A percentile compares a stretch with the other conserved stretches of the same genome.
Conservation (phyloP, 2,329 filamentous ascomycete species). For the Fusarium pseudonygamai region DNA sequence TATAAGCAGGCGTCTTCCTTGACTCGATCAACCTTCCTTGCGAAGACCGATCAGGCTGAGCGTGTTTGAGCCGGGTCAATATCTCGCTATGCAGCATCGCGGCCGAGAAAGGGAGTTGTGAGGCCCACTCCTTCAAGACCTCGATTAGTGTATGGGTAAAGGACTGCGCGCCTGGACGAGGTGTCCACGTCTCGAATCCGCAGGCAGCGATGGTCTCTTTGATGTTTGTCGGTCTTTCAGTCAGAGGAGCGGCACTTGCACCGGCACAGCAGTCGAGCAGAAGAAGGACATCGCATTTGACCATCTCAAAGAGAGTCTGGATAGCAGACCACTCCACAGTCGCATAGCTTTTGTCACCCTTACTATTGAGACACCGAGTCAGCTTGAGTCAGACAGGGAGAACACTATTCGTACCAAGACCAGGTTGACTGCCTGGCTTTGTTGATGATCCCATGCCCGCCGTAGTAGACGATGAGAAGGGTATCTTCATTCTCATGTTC, state of each 20-base stretch:
- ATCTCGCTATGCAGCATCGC: slow-evolving; percentile 44
- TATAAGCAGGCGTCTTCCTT: slow-evolving; percentile 41
- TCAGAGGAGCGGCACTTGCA: slow-evolving; percentile 40
- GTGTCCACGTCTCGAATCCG: slow-evolving; percentile 42
- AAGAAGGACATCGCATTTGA: slow-evolving; percentile 40
- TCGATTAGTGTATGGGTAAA: slow-evolving; percentile 42
- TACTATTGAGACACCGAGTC: slow-evolving; percentile 29
- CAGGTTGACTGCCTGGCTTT: slow-evolving; percentile 41
- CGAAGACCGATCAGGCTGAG: slow-evolving; percentile 35
- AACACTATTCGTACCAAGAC: slow-evolving; percentile 32
- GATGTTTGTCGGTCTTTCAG: slow-evolving; percentile 40
- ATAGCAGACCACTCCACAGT: slow-evolving; percentile 44
- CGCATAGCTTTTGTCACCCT: slow-evolving; percentile 36
- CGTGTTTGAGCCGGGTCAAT: slow-evolving; percentile 40
- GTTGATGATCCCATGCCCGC: slow-evolving; percentile 40
- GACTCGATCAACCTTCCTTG: slow-evolving; percentile 38
- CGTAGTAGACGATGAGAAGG: slow-evolving; percentile 42
- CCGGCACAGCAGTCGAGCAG: slow-evolving; percentile 42
- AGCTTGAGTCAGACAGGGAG: not conserved
- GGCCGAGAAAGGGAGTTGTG: slow-evolving; percentile 40
- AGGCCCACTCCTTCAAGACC: slow-evolving; percentile 41
- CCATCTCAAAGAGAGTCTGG: slow-evolving; percentile 42
- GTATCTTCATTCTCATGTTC: slow-evolving; percentile 42
- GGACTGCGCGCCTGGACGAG: slow-evolving; percentile 37
- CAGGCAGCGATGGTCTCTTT: slow-evolving; percentile 43